Evolutionary conservation across 495 filamentous ascomycete species (phyloP), one percentile per base, ranked within the genome.

Genomic region (Penicillium robsamsonii): DNA sequence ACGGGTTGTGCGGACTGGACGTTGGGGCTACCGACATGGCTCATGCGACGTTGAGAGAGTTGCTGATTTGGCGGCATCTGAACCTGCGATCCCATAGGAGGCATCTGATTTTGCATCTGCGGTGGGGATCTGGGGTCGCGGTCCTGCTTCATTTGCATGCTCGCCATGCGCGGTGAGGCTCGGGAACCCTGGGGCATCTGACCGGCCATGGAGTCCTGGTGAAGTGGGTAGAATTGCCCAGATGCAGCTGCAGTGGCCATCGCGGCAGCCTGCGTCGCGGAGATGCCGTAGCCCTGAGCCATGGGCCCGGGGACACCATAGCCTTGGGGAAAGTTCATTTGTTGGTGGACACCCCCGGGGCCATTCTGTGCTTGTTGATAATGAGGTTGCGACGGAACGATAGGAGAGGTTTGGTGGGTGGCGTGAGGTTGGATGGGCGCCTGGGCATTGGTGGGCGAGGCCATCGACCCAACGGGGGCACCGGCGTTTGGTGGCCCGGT

Each of bases 161-260:
- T 73, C 37, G 70, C 68, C 75, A 81, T 81, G 31, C 79, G 78
- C 12, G 79, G 79, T 7, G 79, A 81, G n/a, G 76, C 78, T 46
- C 78, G 72, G 18, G 75, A 62, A 2, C 74, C 75, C 50, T 71
- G 73, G 3, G 69, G 65, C 68, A 81, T 77, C 53, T 76, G 77
- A 46, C 69, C 72, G 51, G 62, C 72, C 73, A 82, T 79, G 9
- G 73, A 71, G 45, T 81, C 73, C 50, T 80, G 75, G 37, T 79
- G 75, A 42, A 81, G 63, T 11, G 74, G 72, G 48, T 76, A 76
- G 56, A 79, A 81, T 51, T 76, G 77, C 7, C 80, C 80, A 13
- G 80, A 80, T 1, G 80, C 80, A 7, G 79, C 80, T 12, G 80
- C 80, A 4, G 79, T 83, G 12, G 80, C 80, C 78, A 82, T 83